Percentiles rank a stretch among this genome's conserved stretches.
Evolutionary conservation across 2,329 filamentous ascomycete species (phyloP).

Genomic region (Fusarium udum): DNA sequence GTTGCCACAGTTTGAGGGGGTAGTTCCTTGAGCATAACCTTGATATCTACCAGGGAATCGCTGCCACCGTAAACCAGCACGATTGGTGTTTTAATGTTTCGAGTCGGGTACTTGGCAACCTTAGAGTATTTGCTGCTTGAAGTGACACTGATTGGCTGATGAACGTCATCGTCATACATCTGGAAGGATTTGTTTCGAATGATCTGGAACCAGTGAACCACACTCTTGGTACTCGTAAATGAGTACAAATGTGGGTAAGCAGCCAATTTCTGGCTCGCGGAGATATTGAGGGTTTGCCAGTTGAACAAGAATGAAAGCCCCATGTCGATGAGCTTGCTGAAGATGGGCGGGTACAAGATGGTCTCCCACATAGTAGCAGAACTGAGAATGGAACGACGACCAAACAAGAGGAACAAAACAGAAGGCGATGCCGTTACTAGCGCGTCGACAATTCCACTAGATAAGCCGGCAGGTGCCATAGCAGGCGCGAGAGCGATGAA

Average conservation of each 20-base stretch:
- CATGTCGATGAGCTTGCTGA: conserved; percentile 86
- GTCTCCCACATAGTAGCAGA: conserved; percentile 98
- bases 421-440: conserved; percentile 94
- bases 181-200: conserved; percentile 96
- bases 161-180: conserved; percentile 97
- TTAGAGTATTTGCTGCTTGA: conserved; percentile 88
- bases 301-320: conserved; percentile 86
- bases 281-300: conserved; percentile 88
- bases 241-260: conserved; percentile 97
- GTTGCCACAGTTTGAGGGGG: conserved; percentile 85
- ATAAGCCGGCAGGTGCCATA: conserved; percentile 92
- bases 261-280: conserved; percentile 86
- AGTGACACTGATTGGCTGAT: conserved; percentile 76
- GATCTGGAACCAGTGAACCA: conserved; percentile 99
- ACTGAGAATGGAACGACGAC: conserved; percentile 87
- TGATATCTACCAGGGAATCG: conserved; percentile 93
- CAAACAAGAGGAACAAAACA: conserved; percentile 91
- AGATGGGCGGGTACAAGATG: conserved; percentile 93
- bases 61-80: conserved; percentile 93
- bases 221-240: conserved; percentile 94
- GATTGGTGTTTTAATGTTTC: conserved; percentile 96
- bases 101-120: conserved; percentile 93
- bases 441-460: conserved; percentile 89
- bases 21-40: conserved; percentile 88
- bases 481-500: conserved; percentile 96